Evolutionary conservation across 1,284 basidiomycete species (phyloP).

Genomic region (Marasmius oreades): DNA sequence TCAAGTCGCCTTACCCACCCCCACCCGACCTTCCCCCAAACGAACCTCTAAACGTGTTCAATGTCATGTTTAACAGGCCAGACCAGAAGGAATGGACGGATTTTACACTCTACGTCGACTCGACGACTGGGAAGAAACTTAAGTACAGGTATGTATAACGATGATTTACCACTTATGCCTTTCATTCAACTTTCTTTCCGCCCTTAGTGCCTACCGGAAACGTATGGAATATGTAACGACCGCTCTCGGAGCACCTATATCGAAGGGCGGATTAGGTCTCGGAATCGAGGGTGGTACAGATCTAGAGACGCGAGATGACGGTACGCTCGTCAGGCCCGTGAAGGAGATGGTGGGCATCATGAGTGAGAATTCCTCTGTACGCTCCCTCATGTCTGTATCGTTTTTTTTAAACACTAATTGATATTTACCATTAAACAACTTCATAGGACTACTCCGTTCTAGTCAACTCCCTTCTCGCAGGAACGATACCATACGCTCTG

Average conservation of each 20-base stretch:
- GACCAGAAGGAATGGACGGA: slow-evolving; percentile 51
- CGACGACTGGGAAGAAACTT: slow-evolving; percentile 42
- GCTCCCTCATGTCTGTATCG: no score
- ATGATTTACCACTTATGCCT: slow-evolving; percentile 31
- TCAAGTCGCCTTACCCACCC: not conserved
- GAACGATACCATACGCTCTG: slow-evolving; percentile 58
- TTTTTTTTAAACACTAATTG: not conserved
- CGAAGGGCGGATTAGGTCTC: slow-evolving; percentile 57
- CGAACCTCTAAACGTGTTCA: slow-evolving; percentile 11
- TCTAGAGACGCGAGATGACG: not conserved
- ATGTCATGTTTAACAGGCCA: slow-evolving; percentile 52
- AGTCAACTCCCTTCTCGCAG: slow-evolving; percentile 50
- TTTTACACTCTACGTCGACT: slow-evolving; percentile 55
- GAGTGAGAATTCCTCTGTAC: slow-evolving; percentile 64
- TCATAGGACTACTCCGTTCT: slow-evolving; percentile 60
- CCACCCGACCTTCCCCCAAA: not conserved
- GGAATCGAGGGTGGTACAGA: slow-evolving; percentile 2
- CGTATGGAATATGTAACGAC: slow-evolving; percentile 46
- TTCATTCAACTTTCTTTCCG: not conserved
- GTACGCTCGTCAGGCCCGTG: slow-evolving; percentile 23
- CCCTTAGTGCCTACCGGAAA: not conserved
- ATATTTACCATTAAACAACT: not conserved
- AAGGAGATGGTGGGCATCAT: slow-evolving; percentile 64
- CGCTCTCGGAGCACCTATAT: slow-evolving; percentile 42
- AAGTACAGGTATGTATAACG: slow-evolving; percentile 44